Conservation (phyloP, 148 eudicot genomes). For the Rhododendron henanense region DNA sequence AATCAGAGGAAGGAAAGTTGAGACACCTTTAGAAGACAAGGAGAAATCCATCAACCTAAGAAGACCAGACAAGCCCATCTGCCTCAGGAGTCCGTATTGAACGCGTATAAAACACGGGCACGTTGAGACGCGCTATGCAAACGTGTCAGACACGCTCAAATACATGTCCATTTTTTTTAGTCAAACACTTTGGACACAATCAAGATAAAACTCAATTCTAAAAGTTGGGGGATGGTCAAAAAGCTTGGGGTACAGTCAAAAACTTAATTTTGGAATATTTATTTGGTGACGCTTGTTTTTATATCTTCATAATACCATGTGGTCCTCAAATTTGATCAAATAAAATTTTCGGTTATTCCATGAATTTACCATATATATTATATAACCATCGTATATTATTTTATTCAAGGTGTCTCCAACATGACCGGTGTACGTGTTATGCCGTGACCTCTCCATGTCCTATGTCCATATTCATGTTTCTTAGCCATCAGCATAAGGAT, state of each 20-base stretch:
- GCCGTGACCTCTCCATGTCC: background rate
- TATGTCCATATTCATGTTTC: background rate
- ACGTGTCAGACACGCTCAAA: background rate
- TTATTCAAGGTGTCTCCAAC: background rate
- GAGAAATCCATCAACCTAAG: background rate
- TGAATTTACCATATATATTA: background rate
- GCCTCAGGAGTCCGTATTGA: background rate
- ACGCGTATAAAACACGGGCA: background rate
- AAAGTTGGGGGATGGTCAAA: background rate
- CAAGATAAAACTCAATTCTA: background rate
- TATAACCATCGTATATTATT: background rate
- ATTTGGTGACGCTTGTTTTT: background rate
- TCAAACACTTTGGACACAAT: background rate
- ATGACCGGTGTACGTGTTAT: background rate
- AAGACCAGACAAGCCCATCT: background rate
- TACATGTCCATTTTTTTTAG: background rate
- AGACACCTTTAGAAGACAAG: background rate
- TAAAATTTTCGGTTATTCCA: background rate
- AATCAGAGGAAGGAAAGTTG: background rate
- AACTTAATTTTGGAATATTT: background rate
- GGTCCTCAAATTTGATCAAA: background rate
- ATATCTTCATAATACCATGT: background rate
- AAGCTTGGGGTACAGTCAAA: background rate
- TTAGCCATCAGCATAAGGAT: background rate
- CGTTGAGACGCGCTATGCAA: background rate